A percentile compares a stretch with the other conserved stretches of the same genome.
These are phyloP conservation scores for Akanthomyces uredinophilus DNA, from an alignment of 2,329 filamentous ascomycete species.

Conservation along the genomic window DNA sequence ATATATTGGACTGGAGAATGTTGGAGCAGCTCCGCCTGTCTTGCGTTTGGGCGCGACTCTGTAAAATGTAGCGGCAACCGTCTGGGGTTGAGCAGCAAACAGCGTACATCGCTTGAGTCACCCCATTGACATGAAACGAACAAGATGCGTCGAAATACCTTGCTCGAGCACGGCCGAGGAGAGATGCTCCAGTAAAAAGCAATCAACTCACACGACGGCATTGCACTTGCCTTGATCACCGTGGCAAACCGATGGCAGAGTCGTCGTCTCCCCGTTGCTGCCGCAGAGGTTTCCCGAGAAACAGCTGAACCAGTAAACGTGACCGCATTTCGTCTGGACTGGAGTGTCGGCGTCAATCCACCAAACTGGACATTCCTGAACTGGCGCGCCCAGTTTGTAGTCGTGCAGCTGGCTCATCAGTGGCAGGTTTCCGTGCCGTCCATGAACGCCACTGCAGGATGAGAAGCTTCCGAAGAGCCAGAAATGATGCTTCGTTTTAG, in stretches of 20 bases:
- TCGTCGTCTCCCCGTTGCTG: not conserved
- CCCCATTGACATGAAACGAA: constrained; percentile 28
- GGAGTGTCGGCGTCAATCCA: constrained; percentile 32
- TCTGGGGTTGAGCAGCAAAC: no score
- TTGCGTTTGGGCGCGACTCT: no score
- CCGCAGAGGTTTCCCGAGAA: no score
- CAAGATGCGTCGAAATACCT: constrained; percentile 36
- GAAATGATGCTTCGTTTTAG: constrained; percentile 26
- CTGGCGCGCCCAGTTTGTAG: not conserved
- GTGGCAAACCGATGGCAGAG: constrained; percentile 22
- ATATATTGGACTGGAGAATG: no score
- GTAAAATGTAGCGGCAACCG: no score
- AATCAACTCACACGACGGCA: constrained; percentile 18
- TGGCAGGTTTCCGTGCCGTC: not conserved
- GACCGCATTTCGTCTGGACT: constrained; percentile 31
- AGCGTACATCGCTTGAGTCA: constrained; percentile 11
- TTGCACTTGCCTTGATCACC: constrained; percentile 24
- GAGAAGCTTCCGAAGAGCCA: constrained; percentile 18
- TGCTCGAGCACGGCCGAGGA: constrained; percentile 29
- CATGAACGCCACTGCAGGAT: not conserved
- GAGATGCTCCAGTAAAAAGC: constrained; percentile 27
- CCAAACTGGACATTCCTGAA: constrained; percentile 30
- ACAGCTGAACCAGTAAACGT: constrained; percentile 39
- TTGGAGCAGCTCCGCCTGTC: no score
- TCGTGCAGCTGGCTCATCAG: not conserved